Evolutionary conservation across 202 grass and related monocot genomes (phyloP).

Genomic region (Dendrocalamus latiflorus): DNA sequence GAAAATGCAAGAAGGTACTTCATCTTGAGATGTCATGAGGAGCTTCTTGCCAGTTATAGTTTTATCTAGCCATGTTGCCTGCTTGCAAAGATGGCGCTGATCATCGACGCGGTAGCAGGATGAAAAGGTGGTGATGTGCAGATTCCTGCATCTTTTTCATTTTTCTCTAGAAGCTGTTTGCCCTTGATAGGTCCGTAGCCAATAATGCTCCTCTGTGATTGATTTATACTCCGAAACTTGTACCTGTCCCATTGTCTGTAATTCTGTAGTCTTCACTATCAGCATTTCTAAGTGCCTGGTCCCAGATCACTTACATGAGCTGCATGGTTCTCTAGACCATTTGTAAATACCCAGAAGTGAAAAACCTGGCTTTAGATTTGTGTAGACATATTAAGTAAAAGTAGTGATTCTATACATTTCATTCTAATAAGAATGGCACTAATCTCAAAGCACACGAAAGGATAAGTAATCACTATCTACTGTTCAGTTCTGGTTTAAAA

Average conservation of each 20-base stretch:
- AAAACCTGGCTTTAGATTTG: not conserved
- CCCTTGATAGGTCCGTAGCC: no score
- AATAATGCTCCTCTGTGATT: no score
- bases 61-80: no score
- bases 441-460: no score
- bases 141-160: not conserved
- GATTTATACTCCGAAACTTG: no score
- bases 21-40: not conserved
- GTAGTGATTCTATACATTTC: no score
- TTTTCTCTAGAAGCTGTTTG: not conserved
- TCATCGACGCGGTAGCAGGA: not conserved
- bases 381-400: not conserved
- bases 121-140: constrained; percentile 2
- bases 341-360: not conserved
- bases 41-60: no score
- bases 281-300: no score
- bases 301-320: constrained; percentile 22
- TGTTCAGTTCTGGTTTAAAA: no score
- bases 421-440: no score
- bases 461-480: no score
- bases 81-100: constrained; percentile 11
- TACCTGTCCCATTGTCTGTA: not conserved
- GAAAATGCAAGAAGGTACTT: not conserved
- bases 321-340: constrained; percentile 7
- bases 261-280: constrained; percentile 9